Percentiles rank a stretch among this genome's conserved stretches.
Conservation (phyloP, 2,329 filamentous ascomycete genomes). For the Curvularia sp. region DNA sequence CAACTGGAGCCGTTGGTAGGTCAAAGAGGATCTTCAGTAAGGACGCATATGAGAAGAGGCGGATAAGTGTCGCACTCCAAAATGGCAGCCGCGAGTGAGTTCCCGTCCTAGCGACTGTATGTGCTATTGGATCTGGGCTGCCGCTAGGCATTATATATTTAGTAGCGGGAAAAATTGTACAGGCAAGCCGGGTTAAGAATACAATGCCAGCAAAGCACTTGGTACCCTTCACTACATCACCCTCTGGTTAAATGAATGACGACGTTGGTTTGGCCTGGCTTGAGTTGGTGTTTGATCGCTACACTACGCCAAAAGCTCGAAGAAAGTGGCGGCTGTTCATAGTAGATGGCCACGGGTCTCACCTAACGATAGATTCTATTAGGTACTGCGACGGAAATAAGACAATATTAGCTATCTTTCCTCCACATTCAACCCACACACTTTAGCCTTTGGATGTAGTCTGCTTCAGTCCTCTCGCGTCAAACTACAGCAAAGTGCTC, state of each 20-base stretch:
- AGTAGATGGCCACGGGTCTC: background rate
- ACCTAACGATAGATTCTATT: background rate
- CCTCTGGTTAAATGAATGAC: conserved; percentile 8
- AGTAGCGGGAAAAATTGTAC: too few species aligned
- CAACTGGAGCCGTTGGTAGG: too few species aligned
- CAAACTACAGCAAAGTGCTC: too few species aligned
- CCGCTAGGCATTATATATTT: too few species aligned
- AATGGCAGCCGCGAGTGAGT: background rate
- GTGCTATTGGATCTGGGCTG: too few species aligned
- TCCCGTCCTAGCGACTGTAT: too few species aligned
- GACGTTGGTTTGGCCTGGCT: conserved; percentile 18
- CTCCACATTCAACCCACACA: background rate
- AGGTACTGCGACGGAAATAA: background rate
- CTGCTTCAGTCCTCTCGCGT: too few species aligned
- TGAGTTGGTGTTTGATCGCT: conserved; percentile 16
- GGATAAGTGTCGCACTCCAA: background rate
- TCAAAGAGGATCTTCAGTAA: conserved; percentile 4
- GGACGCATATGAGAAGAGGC: background rate
- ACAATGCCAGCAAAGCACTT: too few species aligned
- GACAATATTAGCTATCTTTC: background rate
- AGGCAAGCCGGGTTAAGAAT: too few species aligned
- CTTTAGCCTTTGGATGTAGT: too few species aligned
- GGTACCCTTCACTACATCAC: too few species aligned
- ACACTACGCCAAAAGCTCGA: conserved; percentile 4
- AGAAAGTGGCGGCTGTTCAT: conserved; percentile 1